Percentiles rank a stretch among this genome's conserved stretches.
Evolutionary conservation across 345 rosid species (phyloP).

Genomic region (Anacardium occidentale): DNA sequence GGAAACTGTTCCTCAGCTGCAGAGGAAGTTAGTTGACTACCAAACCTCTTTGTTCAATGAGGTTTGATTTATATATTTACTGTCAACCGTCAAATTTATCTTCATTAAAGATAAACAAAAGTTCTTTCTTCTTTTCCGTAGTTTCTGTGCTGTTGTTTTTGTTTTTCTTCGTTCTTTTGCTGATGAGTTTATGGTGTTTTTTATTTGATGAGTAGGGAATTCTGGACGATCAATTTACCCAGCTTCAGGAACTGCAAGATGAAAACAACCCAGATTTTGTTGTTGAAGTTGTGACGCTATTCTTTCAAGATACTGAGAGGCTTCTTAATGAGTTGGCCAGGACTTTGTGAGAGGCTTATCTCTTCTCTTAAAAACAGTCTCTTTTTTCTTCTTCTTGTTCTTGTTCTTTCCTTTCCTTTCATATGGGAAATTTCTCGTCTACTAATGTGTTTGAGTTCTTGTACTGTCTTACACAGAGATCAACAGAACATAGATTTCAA

Average conservation of each 20-base stretch:
- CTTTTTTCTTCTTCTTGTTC: not conserved
- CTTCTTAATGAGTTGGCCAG: conserved; percentile 50
- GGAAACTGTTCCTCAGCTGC: conserved; percentile 52
- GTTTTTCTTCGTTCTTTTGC: not conserved
- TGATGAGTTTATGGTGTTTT: not conserved
- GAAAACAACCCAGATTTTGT: conserved; percentile 64
- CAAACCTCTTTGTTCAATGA: conserved; percentile 47
- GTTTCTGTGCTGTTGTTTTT: not conserved
- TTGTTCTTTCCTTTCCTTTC: not conserved
- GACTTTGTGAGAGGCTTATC: conserved; percentile 35
- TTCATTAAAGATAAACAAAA: not conserved
- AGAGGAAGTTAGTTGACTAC: conserved; percentile 45
- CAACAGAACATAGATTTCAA: conserved; percentile 43
- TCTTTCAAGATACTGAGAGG: conserved; percentile 57
- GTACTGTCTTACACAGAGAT: conserved; percentile 25
- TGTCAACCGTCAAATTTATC: not conserved
- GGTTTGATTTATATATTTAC: conserved; percentile 29
- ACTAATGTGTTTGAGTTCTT: not conserved
- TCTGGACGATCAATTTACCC: conserved; percentile 59
- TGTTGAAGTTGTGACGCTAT: conserved; percentile 56
- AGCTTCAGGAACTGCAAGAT: conserved; percentile 59
- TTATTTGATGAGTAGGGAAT: conserved; percentile 35
- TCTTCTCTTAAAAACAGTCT: not conserved
- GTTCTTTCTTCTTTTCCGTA: not conserved
- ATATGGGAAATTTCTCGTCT: not conserved